Evolutionary conservation across 2,329 filamentous ascomycete genomes (phyloP), one percentile per base, ranked within the genome.

Genomic region (Clonostachys rhizophaga): DNA sequence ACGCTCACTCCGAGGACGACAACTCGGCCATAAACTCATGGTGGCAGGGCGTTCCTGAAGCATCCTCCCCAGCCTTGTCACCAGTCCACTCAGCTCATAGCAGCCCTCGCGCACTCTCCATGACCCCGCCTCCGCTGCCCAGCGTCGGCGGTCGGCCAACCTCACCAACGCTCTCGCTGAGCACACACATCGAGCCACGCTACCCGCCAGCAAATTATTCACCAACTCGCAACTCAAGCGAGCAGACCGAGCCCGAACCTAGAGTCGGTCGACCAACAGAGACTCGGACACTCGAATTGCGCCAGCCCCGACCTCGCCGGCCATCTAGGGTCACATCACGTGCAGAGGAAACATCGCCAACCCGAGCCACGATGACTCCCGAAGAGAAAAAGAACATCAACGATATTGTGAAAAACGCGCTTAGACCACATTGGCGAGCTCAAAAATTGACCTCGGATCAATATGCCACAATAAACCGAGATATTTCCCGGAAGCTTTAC

Each of bases 381-480:
- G 85, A 89, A 52, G 87, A 89, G 52, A 99, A 99, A 65, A 84
- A 89, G 55, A 90, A 84, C 59, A 87, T 99, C 53, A 92, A 91
- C 62, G 85, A 84, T 55, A 90, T 97, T 68, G 94, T 97, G 55
- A 88, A 89, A 53, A 74, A 78, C 40, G 89, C 88, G 6, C 73
- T 99, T 40, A 88, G 89, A 55, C 90, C 91, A 34, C 81, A 90
- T 54, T 97, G 92, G 74, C 80, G 84, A 52, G 86, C 86, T 40
- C 85, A 87, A 56, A 81, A 86, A 52, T 78, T 97, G 51, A 90
- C 85, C 16, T 89, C 91, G 55, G 89, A 96, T 50, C 87, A 96
- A 65, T 99, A 95, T 64, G 92, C 89, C 4, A 83, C 83, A 48
- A 96, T 97, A 67, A 97, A 97, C 62, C 85, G 91, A 52, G 86